Percentiles rank a stretch among this genome's conserved stretches.
Evolutionary conservation across 768 basidiomycete genomes (phyloP).

Genomic region (Daedaleopsis sinensis): DNA sequence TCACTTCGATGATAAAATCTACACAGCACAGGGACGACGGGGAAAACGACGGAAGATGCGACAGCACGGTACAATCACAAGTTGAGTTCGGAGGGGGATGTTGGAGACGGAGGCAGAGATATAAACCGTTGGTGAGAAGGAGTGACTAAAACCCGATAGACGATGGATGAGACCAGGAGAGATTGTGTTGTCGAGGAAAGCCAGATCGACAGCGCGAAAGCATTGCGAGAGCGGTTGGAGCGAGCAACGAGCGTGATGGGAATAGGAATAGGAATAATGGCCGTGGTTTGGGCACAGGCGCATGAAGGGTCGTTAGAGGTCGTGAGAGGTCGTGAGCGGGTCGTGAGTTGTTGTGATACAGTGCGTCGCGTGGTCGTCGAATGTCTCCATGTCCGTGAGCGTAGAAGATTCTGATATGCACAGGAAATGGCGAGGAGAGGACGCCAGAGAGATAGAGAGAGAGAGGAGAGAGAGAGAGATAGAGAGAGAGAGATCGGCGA

Average conservation of each 20-base stretch:
- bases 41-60: neutral
- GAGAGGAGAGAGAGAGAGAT: neutral
- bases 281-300: neutral
- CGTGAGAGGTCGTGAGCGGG: neutral
- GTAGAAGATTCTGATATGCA: neutral
- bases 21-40: neutral
- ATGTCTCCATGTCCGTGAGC: neutral
- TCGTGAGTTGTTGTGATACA: neutral
- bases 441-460: neutral
- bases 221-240: neutral
- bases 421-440: neutral
- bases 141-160: neutral
- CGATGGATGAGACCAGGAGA: neutral
- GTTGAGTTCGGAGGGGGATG: neutral
- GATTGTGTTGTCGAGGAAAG: neutral
- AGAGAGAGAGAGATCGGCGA: neutral
- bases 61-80: neutral
- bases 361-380: neutral
- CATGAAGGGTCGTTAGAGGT: neutral
- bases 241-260: neutral
- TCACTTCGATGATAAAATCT: neutral
- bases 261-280: neutral
- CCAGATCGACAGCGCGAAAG: too few relatives aligned
- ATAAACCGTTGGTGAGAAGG: neutral
- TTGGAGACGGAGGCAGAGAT: neutral